Percentiles rank a stretch among this genome's conserved stretches.
These are phyloP conservation scores for Fonsecaea erecta DNA, from an alignment of 2,329 filamentous ascomycete genomes.

Conservation along the genomic window DNA sequence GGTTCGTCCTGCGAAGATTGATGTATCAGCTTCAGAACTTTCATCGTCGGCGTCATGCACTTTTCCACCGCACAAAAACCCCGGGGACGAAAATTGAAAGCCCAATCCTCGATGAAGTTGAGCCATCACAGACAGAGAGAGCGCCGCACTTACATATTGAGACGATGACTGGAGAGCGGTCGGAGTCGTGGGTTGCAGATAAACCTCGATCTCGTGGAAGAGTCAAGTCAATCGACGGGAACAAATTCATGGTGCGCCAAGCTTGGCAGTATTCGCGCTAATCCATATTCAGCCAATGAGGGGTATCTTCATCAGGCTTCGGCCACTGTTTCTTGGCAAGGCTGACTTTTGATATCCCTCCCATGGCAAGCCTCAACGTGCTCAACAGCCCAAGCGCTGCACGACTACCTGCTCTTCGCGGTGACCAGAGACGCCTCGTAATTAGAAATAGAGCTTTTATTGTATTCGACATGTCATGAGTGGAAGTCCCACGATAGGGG, in stretches of 20 bases:
- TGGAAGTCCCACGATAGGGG: conserved; percentile 22
- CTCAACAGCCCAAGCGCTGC: not conserved
- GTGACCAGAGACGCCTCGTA: not conserved
- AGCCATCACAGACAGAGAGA: not conserved
- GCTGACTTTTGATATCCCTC: not conserved
- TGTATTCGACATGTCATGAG: conserved; percentile 35
- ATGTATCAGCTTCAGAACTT: conserved; percentile 8
- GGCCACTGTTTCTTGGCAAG: not conserved
- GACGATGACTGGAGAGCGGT: conserved; percentile 25
- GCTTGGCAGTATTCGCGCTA: conserved; percentile 1
- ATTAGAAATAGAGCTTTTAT: conserved; percentile 35
- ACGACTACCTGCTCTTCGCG: not conserved
- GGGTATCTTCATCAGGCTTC: not conserved
- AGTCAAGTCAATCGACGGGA: not conserved
- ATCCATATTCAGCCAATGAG: not conserved
- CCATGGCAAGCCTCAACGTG: no score
- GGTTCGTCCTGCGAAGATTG: conserved; percentile 72
- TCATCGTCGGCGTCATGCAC: not conserved
- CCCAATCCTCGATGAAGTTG: not conserved
- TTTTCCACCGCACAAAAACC: not conserved
- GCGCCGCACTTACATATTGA: conserved; percentile 34
- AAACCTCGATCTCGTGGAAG: conserved; percentile 7
- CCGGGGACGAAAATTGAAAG: not conserved
- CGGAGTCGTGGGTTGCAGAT: conserved; percentile 14
- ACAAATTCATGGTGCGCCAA: conserved; percentile 6